Evolutionary conservation across 768 basidiomycete species (phyloP), one percentile per base, ranked within the genome.

Genomic region (Termitomyces sp.): DNA sequence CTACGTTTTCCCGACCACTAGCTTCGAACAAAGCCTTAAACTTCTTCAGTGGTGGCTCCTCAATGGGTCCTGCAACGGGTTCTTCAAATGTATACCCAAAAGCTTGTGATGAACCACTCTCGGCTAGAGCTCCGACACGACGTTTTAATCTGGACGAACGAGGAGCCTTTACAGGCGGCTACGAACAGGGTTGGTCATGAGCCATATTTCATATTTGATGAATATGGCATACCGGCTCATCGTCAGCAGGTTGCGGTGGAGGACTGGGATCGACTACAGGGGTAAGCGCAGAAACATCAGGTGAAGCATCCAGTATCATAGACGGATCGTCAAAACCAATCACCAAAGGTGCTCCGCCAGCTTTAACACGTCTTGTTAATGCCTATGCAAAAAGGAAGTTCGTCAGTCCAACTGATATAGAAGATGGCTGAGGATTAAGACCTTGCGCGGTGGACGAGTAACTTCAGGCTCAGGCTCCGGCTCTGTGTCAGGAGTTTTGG

Each of bases 1-100:
- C 61, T 32, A 58, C 44, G 14, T 58, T 56, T 25, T 76, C 76
- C 28, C 83, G 85, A 63, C 84, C 75, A 42, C 75, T 85, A 9
- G 82, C 80, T 17, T 89, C 88, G 59, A 88, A 89, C 11, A 89
- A 72, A 0, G 83, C 81, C 61, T 82, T 85, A 73, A 84, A 88
- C 67, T 82, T 87, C 65, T 89, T 89, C 27, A 81, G 67, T 2
- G 84, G 80, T 0, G 84, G 88, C 59, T 84, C 84, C 56, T 64
- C 68, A 17, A 10, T 25, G 7, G 16, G 6, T 52, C 41, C 34
- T 21, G 3, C 8, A 0, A 65, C 53, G 4, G 69, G 66, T 40
- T 71, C 68, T 17, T 67, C 65, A 9, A 69, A 55, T 5, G 64
- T 50, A 17, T 60, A 59, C 7, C 59, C 59, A 42, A 55, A 7